Evolutionary conservation across 352 stramenopile genomes (phyloP).

Genomic region (Phytophthora podocarpi): DNA sequence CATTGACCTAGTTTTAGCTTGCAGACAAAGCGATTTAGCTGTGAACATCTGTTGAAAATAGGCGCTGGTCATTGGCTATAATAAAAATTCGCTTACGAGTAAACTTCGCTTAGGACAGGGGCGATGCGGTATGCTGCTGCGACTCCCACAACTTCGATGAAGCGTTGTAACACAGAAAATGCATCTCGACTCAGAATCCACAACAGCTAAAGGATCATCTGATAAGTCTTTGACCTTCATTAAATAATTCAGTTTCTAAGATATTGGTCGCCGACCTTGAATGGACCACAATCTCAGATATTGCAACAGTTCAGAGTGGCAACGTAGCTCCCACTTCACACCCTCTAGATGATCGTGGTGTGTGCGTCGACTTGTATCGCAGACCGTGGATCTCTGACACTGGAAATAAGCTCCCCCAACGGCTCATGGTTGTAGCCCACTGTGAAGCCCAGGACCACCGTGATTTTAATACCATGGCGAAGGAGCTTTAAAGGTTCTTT

Average conservation of each 20-base stretch:
- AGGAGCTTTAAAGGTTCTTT: background rate
- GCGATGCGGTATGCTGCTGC: no score
- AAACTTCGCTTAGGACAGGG: no score
- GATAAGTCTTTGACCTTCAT: no score
- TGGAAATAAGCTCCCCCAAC: background rate
- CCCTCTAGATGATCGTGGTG: background rate
- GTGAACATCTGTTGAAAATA: background rate
- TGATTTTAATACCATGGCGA: background rate
- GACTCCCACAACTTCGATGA: background rate
- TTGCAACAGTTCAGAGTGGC: background rate
- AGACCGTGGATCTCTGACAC: background rate
- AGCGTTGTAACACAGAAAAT: background rate
- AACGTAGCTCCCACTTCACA: background rate
- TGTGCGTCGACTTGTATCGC: background rate
- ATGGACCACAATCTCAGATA: no score
- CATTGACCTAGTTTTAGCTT: no score
- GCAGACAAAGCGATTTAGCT: no score
- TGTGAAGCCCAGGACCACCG: slow-evolving; percentile 1
- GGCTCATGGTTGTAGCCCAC: background rate
- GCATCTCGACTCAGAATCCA: background rate
- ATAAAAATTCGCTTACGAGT: background rate
- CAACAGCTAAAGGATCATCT: no score
- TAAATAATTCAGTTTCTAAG: no score
- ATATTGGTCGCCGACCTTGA: no score
- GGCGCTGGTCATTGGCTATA: background rate